Evolutionary conservation across 1,284 basidiomycete genomes (phyloP).

Genomic region (Cystobasidium pallidum): DNA sequence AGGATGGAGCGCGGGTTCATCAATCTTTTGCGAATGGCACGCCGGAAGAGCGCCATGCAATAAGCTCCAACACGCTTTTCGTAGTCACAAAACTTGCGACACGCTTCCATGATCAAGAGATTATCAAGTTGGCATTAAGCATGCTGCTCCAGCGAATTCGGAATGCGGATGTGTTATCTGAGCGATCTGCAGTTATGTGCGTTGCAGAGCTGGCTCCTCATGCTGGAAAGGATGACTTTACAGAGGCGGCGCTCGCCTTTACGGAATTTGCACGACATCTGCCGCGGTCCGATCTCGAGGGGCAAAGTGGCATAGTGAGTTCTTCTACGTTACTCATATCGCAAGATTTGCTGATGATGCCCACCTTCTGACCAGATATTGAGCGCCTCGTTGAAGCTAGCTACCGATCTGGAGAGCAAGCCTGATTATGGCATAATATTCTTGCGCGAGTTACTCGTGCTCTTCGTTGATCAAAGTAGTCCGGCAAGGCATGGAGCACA

Average conservation of each 20-base stretch:
- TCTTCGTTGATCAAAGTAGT: slow-evolving; percentile 39
- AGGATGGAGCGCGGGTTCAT: slow-evolving; percentile 5
- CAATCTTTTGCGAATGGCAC: slow-evolving; percentile 33
- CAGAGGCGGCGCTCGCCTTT: slow-evolving; percentile 31
- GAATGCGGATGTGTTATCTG: slow-evolving; percentile 3
- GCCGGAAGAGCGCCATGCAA: slow-evolving; percentile 18
- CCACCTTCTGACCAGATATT: slow-evolving; percentile 6
- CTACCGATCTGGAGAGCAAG: slow-evolving; percentile 16
- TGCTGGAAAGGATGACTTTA: slow-evolving; percentile 21
- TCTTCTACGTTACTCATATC: neutral
- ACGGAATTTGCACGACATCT: slow-evolving; percentile 6
- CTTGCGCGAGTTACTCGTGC: slow-evolving; percentile 42
- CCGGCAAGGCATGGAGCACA: slow-evolving; percentile 28
- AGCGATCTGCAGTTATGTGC: slow-evolving; percentile 19
- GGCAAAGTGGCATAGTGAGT: slow-evolving; percentile 17
- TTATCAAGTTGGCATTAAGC: slow-evolving; percentile 33
- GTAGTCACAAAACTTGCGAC: slow-evolving; percentile 28
- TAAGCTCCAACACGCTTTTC: slow-evolving; percentile 20
- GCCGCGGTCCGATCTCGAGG: slow-evolving; percentile 1
- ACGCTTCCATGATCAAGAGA: slow-evolving; percentile 16
- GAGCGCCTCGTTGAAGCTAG: slow-evolving; percentile 14
- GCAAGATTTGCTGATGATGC: too few relatives aligned
- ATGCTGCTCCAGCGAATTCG: slow-evolving; percentile 38
- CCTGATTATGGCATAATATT: slow-evolving; percentile 32
- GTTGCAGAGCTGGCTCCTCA: slow-evolving; percentile 22